Evolutionary conservation across 345 rosid species (phyloP).

Genomic region (Camelina hispida): DNA sequence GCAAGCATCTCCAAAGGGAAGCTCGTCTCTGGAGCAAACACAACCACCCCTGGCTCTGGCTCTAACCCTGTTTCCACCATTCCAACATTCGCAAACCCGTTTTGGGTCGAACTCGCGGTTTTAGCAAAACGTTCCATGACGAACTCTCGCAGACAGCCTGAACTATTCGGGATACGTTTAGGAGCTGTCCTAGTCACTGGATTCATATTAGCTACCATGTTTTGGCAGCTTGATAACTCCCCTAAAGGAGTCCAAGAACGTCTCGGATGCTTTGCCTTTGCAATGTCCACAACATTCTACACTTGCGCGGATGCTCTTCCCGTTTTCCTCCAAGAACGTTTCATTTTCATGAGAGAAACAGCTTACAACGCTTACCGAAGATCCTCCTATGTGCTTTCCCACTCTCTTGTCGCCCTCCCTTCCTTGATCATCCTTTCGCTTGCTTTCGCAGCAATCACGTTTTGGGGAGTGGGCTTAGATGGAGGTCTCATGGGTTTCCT

Average conservation of each 20-base stretch:
- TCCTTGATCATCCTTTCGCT: constrained; percentile 48
- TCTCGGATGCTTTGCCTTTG: constrained; percentile 56
- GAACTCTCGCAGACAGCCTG: constrained; percentile 46
- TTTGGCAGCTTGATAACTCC: constrained; percentile 46
- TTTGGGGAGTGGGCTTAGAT: constrained; percentile 62
- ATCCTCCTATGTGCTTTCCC: constrained; percentile 60
- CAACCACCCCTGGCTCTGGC: constrained; percentile 4
- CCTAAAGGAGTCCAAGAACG: constrained; percentile 54
- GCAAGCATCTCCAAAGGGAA: constrained; percentile 46
- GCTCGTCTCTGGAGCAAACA: constrained; percentile 43
- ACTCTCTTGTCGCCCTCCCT: constrained; percentile 56
- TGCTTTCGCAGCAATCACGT: constrained; percentile 50
- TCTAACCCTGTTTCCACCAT: constrained; percentile 33
- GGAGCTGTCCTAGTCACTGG: constrained; percentile 54
- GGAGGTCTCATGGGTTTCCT: constrained; percentile 55
- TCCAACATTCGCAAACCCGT: constrained; percentile 46
- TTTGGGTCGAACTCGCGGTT: constrained; percentile 39
- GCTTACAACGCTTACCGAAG: constrained; percentile 57
- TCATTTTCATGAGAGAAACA: constrained; percentile 61
- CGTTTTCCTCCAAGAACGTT: constrained; percentile 57
- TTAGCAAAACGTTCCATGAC: constrained; percentile 50
- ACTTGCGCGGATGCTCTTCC: constrained; percentile 59
- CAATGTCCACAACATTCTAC: constrained; percentile 55
- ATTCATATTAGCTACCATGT: constrained; percentile 48
- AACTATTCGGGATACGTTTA: constrained; percentile 40